phyloP scores from a whole-genome alignment of 495 filamentous ascomycete species.

The Pseudevernia furfuracea region DNA sequence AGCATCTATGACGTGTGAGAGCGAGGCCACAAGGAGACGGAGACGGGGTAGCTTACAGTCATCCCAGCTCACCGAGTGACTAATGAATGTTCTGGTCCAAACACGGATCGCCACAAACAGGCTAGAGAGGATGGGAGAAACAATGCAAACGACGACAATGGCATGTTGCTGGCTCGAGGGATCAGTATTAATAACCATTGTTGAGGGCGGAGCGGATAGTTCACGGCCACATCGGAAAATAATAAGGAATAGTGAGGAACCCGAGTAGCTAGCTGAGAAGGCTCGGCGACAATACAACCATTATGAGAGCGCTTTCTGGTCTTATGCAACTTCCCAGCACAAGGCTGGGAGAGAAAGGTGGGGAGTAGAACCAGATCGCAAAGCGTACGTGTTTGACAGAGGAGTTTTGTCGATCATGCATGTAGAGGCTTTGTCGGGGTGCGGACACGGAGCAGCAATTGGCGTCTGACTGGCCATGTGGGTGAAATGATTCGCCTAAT shows the following conservation, averaged over 20 bases:
- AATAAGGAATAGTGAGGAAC: too few species aligned
- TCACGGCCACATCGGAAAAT: neutral
- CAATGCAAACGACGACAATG: constrained; percentile 19
- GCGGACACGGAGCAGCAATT: neutral
- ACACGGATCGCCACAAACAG: constrained; percentile 24
- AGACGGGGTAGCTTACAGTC: constrained; percentile 20
- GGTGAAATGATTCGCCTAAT: neutral
- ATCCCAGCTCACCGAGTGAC: constrained; percentile 24
- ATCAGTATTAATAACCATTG: neutral
- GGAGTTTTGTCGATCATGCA: neutral
- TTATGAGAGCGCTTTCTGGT: neutral
- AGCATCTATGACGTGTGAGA: constrained; percentile 19
- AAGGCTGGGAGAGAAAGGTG: neutral
- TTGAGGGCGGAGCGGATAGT: neutral
- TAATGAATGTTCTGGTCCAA: constrained; percentile 21
- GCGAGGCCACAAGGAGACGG: neutral
- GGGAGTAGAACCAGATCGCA: neutral
- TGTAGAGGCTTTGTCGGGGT: neutral
- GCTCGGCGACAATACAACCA: neutral
- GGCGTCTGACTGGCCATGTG: neutral
- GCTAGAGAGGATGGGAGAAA: constrained; percentile 17
- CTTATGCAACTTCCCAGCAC: neutral
- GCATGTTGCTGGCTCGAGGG: constrained; percentile 8
- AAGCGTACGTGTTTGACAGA: neutral
- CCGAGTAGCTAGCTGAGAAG: neutral